Evolutionary conservation across 1,139 yeast species (phyloP), one percentile per base, ranked within the genome.

Genomic region (Yamadazyma sp.): DNA sequence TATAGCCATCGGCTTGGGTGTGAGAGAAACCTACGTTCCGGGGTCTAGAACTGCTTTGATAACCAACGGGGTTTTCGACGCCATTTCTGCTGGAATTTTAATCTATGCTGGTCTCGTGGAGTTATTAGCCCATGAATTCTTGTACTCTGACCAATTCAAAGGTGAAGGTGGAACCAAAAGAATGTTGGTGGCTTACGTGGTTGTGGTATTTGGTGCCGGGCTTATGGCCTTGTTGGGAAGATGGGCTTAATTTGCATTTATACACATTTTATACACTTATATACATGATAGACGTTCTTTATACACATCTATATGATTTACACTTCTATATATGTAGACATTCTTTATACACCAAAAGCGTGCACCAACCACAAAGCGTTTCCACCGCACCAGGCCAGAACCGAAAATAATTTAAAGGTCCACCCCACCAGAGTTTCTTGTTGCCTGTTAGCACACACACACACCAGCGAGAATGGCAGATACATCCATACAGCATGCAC

Each of bases 81-180:
- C 96, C 5, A 72, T 89, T 30, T 86, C 95, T 9, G 78, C 96
- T 0, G 97, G 97, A 39, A 84, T 89, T 42, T 72, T 89, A 58
- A 62, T 88, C 27, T 89, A 88, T 63, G 85, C 95, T 13, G 95
- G 95, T 50, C 66, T 88, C 41, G 89, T 88, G 13, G 96, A 89
- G 62, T 71, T 89, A 52, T 77, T 89, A 80, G 96, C 95, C 4
- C 89, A 85, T 52, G 96, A 89, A 55, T 89, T 88, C 61, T 68
- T 89, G 52, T 87, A 77, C 59, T 73, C 85, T 22, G 73, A 76
- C 40, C 80, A 80, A 51, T 76, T 78, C 53, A 73, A 78, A 52
- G 82, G 83, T 36, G 56, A 63, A 41, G 54, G 54, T 39, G 77
- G 78, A 2, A 57, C 70, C 44, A 61, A 58, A 56, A 63, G 56